These are phyloP conservation scores for Scenedesmus sp. DNA, from an alignment of 163 green algal genomes.

Conservation along the genomic window DNA sequence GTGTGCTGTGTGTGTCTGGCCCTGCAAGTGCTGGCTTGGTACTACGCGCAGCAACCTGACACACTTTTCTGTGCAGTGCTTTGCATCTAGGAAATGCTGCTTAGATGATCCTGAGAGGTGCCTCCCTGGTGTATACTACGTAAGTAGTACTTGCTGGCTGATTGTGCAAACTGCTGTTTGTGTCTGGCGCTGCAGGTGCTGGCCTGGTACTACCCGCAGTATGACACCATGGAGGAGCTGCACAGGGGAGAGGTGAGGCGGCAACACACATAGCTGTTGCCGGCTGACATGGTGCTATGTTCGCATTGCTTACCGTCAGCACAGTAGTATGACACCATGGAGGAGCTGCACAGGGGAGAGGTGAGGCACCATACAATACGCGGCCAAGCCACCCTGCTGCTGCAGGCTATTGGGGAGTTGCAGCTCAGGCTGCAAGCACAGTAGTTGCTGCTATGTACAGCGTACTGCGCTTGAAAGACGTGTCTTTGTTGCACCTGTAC, in stretches of 20 bases:
- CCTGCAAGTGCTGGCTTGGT: too few relatives aligned
- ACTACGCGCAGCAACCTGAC: too few relatives aligned
- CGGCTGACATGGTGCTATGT: neutral
- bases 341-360: neutral
- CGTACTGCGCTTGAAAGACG: neutral
- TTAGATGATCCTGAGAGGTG: too few relatives aligned
- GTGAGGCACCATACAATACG: neutral
- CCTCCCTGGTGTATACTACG: too few relatives aligned
- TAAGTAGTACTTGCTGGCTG: neutral
- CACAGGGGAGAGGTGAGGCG: slow-evolving; percentile 71
- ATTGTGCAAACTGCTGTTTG: neutral
- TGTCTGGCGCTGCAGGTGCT: neutral
- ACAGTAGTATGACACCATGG: neutral
- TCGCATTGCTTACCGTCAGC: neutral
- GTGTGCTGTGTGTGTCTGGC: too few relatives aligned
- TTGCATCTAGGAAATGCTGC: too few relatives aligned
- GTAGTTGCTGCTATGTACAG: neutral
- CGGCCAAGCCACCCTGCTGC: too few relatives aligned
- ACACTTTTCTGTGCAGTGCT: too few relatives aligned
- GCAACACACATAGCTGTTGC: neutral
- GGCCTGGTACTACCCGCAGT: slow-evolving; percentile 66
- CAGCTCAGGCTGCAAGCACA: neutral
- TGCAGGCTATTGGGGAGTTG: neutral
- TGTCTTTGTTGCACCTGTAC: neutral
- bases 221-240: slow-evolving; percentile 58